Base-by-base conservation (phyloP, 1,284 basidiomycete genomes). In the Singerocomus inundabilis region DNA sequence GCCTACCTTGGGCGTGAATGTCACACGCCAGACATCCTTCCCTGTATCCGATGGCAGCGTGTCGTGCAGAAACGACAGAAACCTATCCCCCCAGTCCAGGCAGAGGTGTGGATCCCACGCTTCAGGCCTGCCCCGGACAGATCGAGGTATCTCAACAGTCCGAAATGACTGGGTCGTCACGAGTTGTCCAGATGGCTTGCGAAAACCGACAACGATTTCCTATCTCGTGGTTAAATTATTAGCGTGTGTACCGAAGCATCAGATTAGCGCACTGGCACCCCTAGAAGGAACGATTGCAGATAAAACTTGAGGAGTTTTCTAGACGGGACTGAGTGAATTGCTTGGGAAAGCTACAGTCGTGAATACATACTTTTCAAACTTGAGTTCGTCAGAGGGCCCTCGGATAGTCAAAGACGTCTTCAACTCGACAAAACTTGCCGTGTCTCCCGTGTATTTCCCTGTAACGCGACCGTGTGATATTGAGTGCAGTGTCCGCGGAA, bases 221-320 rank as follows among this genome's bases (percentile, higher is more conserved):
- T 95, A 54, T 45, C 33, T 39, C 42, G 10, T 24, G 43, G 38
- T 44, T 41, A 21, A 51, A 44, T 38, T 16, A 53, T 39, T 5
- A 48, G 31, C 30, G 18, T 21, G 29, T 21, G 33, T 28, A 5
- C 34, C 31, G 43, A 13, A 40, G 42, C 21, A 32, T 38, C 31
- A 29, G 46, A 32, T 41, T 36, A 15, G 71, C 87, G 58, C 61
- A 93, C 91, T 12, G 90, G 90, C 18, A 97, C 87, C 37, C 94
- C 93, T 35, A 98, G 79, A 16, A 98, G 77, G 69, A 93, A 98
- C 2, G 92, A 95, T 64, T 99, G 96, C 52, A 96, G 86, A 78
- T 96, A 98, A 71, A 96, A 93, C 64, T 95, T 96, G 48, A 98
- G 80, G 39, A 98, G 72, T 66, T 98, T 98, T 66, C 87, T 88